These are phyloP conservation scores for Euphrasia arctica DNA, from an alignment of 305 asterid species.

Conservation along the genomic window DNA sequence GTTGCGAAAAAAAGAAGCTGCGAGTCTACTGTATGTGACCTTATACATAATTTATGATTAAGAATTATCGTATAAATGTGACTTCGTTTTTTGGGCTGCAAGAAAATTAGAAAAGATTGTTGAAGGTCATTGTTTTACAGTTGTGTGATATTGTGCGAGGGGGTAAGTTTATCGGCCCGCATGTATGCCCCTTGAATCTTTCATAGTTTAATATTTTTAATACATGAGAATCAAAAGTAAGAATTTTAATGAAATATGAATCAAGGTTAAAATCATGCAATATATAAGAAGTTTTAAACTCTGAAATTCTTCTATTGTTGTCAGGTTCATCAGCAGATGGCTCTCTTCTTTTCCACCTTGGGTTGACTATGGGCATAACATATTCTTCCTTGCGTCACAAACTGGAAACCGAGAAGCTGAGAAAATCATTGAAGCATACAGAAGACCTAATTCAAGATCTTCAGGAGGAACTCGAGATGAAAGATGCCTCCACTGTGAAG, in stretches of 20 bases:
- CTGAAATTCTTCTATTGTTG: constrained; percentile 28
- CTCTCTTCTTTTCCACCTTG: constrained; percentile 54
- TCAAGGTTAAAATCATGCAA: no score
- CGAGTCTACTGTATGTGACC: background rate
- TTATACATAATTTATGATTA: background rate
- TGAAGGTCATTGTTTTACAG: background rate
- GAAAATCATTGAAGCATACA: constrained; percentile 50
- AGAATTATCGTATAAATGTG: background rate
- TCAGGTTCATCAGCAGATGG: constrained; percentile 54
- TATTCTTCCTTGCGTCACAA: constrained; percentile 52
- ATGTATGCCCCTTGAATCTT: background rate
- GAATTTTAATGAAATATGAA: no score
- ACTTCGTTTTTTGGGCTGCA: background rate
- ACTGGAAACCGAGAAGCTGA: constrained; percentile 53
- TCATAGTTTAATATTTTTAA: no score
- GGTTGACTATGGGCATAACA: constrained; percentile 62
- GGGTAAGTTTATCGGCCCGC: background rate
- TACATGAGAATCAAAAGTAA: no score
- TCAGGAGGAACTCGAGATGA: constrained; percentile 93
- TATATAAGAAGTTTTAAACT: background rate
- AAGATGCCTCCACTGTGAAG: constrained; percentile 75
- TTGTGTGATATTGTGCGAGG: background rate
- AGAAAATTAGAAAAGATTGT: background rate
- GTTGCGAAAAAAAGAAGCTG: background rate
- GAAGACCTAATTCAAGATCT: constrained; percentile 84